A percentile compares a stretch with the other conserved stretches of the same genome.
These are phyloP conservation scores for Trametes sanguinea DNA, from an alignment of 768 basidiomycete species.

Conservation along the genomic window DNA sequence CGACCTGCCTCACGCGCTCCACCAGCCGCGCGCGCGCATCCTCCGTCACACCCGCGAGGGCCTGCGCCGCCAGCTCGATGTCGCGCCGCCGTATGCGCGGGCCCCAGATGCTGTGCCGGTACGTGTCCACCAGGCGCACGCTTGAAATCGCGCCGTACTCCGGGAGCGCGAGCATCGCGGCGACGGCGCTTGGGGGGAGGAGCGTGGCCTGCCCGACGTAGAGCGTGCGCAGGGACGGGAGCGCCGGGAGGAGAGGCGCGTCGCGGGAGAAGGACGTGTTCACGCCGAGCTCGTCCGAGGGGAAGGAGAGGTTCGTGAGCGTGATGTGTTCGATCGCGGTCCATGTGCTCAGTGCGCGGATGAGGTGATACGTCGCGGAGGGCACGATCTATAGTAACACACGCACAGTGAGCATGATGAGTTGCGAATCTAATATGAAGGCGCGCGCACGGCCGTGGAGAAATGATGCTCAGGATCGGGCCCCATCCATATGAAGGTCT, in stretches of 20 bases:
- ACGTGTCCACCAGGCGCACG: constrained; percentile 54
- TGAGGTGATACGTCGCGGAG: constrained; percentile 40
- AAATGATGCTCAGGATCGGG: constrained; percentile 64
- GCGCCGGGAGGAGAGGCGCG: constrained; percentile 36
- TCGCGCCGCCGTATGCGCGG: constrained; percentile 50
- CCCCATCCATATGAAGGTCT: constrained; percentile 56
- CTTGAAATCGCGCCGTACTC: constrained; percentile 31
- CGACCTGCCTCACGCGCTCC: constrained; percentile 41
- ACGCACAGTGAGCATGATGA: neutral
- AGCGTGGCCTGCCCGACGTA: constrained; percentile 54
- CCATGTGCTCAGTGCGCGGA: constrained; percentile 45
- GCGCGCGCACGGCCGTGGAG: constrained; percentile 55
- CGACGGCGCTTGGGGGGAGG: constrained; percentile 43
- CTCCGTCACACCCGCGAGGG: constrained; percentile 33
- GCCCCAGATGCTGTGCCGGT: constrained; percentile 61
- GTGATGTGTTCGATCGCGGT: constrained; percentile 46
- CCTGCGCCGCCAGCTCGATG: constrained; percentile 41
- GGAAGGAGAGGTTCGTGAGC: constrained; percentile 50
- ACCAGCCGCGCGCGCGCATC: constrained; percentile 21
- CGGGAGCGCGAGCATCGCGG: constrained; percentile 37
- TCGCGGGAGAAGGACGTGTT: constrained; percentile 21
- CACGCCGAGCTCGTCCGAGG: constrained; percentile 27
- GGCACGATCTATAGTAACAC: constrained; percentile 44
- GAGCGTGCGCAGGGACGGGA: constrained; percentile 44
- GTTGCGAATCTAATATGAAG: neutral